A percentile compares a stretch with the other conserved stretches of the same genome.
Conservation (phyloP, 169 alveolate species). For the Plasmodium berghei region DNA sequence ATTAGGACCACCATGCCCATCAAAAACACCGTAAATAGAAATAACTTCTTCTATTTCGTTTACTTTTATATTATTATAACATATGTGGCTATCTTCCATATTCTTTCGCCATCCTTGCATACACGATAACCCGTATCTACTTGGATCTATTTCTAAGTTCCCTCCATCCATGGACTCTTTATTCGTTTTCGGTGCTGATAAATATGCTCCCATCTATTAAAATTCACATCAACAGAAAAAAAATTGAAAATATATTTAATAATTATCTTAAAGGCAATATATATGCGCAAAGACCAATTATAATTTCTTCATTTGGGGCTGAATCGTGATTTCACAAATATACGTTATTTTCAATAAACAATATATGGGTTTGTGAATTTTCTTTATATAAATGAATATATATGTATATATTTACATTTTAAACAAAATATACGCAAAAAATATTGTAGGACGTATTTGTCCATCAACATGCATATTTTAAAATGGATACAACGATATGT, state of each 20-base stretch:
- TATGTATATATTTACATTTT: no score
- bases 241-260: not conserved
- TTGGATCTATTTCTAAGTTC: slow-evolving; percentile 83
- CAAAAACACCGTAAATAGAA: slow-evolving; percentile 96
- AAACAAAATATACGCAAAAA: no score
- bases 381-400: no score
- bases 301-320: no score
- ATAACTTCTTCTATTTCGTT: slow-evolving; percentile 78
- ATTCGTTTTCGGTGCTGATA: slow-evolving; percentile 91
- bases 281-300: no score
- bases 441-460: no score
- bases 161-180: slow-evolving; percentile 90
- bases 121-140: slow-evolving; percentile 89
- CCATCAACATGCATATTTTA: no score
- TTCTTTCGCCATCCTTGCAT: slow-evolving; percentile 97
- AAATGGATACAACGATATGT: no score
- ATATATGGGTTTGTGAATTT: no score
- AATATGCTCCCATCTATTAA: slow-evolving; percentile 93
- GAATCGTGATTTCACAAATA: no score
- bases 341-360: no score
- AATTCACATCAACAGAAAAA: slow-evolving; percentile 5
- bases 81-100: slow-evolving; percentile 96
- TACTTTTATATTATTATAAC: slow-evolving; percentile 59
- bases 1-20: slow-evolving; percentile 98
- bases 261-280: not conserved